phyloP scores from a whole-genome alignment of 2,329 filamentous ascomycete genomes.

The Trichoderma pleuroti region DNA sequence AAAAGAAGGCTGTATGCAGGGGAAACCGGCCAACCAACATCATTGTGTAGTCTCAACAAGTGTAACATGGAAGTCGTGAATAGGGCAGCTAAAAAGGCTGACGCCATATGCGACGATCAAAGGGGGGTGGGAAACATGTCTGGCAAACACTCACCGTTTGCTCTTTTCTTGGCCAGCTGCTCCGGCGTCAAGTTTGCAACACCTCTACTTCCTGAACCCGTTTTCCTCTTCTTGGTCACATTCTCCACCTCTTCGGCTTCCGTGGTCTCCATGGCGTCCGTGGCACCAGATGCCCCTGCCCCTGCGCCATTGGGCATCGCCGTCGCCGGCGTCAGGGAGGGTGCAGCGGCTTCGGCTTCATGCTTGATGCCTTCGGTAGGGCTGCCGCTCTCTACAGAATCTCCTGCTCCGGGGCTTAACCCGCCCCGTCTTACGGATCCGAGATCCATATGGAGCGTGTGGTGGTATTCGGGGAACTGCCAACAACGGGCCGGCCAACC shows the following conservation, averaged over 20 bases:
- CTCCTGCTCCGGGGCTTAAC: conserved; percentile 14
- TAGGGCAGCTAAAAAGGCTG: background rate
- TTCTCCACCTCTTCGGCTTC: conserved; percentile 6
- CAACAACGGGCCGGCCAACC: background rate
- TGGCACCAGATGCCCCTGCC: background rate
- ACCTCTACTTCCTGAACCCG: conserved; percentile 44
- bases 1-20: background rate
- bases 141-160: conserved; percentile 47
- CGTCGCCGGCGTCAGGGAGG: background rate
- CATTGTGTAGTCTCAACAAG: background rate
- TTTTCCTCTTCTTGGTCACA: conserved; percentile 41
- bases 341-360: background rate
- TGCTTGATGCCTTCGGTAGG: conserved; percentile 3
- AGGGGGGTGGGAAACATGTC: background rate
- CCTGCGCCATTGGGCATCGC: conserved; percentile 2
- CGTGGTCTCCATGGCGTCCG: conserved; percentile 5
- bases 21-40: background rate
- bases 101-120: background rate
- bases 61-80: background rate
- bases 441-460: conserved; percentile 14
- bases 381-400: conserved; percentile 3
- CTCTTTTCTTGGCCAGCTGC: conserved; percentile 65
- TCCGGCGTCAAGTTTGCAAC: conserved; percentile 68
- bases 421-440: conserved; percentile 4
- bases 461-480: conserved; percentile 7